Percentiles rank a stretch among this genome's conserved stretches.
Conservation (phyloP, 148 eudicot genomes). For the Amaranthus cruentus region DNA sequence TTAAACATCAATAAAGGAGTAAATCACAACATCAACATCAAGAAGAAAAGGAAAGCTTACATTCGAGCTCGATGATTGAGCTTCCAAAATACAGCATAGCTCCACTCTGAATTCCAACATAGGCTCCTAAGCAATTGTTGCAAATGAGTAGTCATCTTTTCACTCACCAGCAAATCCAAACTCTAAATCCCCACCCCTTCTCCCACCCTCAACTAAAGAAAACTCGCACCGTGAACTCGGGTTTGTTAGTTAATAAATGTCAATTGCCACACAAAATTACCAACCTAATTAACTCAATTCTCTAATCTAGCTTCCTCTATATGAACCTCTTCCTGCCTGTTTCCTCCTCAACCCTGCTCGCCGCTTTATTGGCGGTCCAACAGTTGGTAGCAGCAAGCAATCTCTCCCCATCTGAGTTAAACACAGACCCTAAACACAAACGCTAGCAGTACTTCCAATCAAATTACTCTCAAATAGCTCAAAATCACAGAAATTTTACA, state of each 20-base stretch:
- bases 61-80: too few relatives aligned
- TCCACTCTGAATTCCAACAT: too few relatives aligned
- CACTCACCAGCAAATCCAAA: slow-evolving; percentile 35
- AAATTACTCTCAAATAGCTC: slow-evolving; percentile 25
- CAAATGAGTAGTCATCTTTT: slow-evolving; percentile 48
- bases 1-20: slow-evolving; percentile 3
- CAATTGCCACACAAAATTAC: slow-evolving; percentile 36
- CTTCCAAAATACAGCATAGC: too few relatives aligned
- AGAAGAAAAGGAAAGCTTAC: too few relatives aligned
- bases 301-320: slow-evolving; percentile 84
- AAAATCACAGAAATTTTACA: slow-evolving; percentile 26
- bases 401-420: slow-evolving; percentile 55
- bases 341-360: slow-evolving; percentile 88
- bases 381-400: slow-evolving; percentile 55
- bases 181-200: slow-evolving; percentile 33
- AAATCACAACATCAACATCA: slow-evolving; percentile 4
- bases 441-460: slow-evolving; percentile 33
- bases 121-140: too few relatives aligned
- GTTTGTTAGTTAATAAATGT: slow-evolving; percentile 28
- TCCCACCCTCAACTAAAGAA: slow-evolving; percentile 38
- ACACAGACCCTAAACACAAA: slow-evolving; percentile 25
- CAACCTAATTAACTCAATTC: slow-evolving; percentile 27
- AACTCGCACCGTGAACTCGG: slow-evolving; percentile 22
- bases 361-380: slow-evolving; percentile 83
- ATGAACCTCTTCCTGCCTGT: slow-evolving; percentile 98